Evolutionary conservation across 257 asterid species (phyloP).

Genomic region (Linaria vulgaris): DNA sequence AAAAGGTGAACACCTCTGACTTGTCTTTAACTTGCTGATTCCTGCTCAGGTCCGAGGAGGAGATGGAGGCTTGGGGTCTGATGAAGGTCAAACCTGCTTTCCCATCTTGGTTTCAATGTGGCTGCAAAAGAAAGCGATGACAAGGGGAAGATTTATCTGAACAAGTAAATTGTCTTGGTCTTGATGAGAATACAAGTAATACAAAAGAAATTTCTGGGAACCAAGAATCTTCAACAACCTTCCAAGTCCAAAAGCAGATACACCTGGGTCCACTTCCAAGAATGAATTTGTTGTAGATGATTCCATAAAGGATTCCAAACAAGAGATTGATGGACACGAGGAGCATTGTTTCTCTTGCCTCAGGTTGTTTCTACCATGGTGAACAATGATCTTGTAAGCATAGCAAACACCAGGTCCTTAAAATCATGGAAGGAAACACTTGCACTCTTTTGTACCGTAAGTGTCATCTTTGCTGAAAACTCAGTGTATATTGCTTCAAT

Average conservation of each 20-base stretch:
- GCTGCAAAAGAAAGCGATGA: slow-evolving; percentile 58
- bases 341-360: slow-evolving; percentile 29
- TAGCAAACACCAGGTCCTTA: slow-evolving; percentile 79
- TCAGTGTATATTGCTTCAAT: slow-evolving; percentile 11
- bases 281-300: slow-evolving; percentile 45
- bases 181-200: slow-evolving; percentile 47
- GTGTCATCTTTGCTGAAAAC: slow-evolving; percentile 33
- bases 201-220: slow-evolving; percentile 46
- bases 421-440: slow-evolving; percentile 98
- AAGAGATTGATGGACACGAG: slow-evolving; percentile 52
- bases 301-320: slow-evolving; percentile 44
- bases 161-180: slow-evolving; percentile 57
- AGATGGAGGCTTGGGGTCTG: slow-evolving; percentile 87
- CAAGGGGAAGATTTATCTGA: slow-evolving; percentile 50
- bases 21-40: slow-evolving; percentile 25
- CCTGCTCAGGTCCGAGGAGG: slow-evolving; percentile 71
- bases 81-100: slow-evolving; percentile 85
- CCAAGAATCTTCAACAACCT: slow-evolving; percentile 73
- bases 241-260: slow-evolving; percentile 86
- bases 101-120: slow-evolving; percentile 81
- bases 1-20: slow-evolving; percentile 7
- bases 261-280: slow-evolving; percentile 64
- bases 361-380: slow-evolving; percentile 90
- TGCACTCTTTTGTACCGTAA: slow-evolving; percentile 89
- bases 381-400: slow-evolving; percentile 84